A percentile compares a stretch with the other conserved stretches of the same genome.
These are phyloP conservation scores for Pontederia crassipes DNA, from an alignment of 176 grass and related monocot genomes.

Conservation along the genomic window DNA sequence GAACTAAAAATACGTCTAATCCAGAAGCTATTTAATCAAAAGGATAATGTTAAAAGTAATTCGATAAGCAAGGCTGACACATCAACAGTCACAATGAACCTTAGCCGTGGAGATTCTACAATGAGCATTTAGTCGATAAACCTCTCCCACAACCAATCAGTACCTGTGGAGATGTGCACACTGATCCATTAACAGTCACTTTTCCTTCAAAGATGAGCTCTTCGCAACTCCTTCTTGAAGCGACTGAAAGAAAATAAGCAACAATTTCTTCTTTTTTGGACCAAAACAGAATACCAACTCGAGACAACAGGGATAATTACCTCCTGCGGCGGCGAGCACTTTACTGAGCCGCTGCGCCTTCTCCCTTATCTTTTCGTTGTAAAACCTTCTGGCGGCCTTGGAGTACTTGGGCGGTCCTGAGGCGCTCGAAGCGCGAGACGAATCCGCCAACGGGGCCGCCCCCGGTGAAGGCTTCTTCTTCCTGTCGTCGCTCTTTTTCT, in stretches of 20 bases:
- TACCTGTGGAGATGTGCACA: constrained; percentile 89
- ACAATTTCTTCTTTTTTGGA: not conserved
- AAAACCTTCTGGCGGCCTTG: constrained; percentile 89
- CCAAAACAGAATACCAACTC: not conserved
- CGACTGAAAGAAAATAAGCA: constrained; percentile 42
- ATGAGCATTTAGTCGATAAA: not conserved
- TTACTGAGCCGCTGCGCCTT: constrained; percentile 66
- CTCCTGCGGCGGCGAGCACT: constrained; percentile 73
- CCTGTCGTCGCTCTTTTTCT: constrained; percentile 30
- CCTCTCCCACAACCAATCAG: not conserved
- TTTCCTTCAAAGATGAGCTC: constrained; percentile 96
- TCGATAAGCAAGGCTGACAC: no score
- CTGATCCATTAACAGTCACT: constrained; percentile 85
- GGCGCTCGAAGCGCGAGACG: not conserved
- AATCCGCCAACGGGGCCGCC: not conserved
- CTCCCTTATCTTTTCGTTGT: constrained; percentile 67
- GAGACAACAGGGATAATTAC: constrained; percentile 18
- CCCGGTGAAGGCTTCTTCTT: constrained; percentile 30
- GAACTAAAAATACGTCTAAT: no score
- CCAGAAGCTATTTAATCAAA: no score
- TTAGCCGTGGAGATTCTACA: not conserved
- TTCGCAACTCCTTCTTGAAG: constrained; percentile 78
- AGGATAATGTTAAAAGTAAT: no score
- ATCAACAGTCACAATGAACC: no score
- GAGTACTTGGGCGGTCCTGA: constrained; percentile 52